Conservation (phyloP, 1,284 basidiomycete genomes). For the Irpex rosettiformis region DNA sequence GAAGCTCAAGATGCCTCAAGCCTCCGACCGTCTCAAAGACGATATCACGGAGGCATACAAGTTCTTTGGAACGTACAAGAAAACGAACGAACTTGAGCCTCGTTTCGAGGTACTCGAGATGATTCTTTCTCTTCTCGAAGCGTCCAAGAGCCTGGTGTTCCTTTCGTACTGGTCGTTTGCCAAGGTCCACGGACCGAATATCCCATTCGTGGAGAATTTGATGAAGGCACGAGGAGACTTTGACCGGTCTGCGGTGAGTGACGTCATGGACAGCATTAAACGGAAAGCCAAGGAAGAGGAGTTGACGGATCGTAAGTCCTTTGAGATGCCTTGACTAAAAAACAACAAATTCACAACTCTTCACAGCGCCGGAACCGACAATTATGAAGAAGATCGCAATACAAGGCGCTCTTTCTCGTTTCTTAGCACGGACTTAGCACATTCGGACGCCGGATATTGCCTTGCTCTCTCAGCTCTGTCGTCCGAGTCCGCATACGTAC, state of each 20-base stretch:
- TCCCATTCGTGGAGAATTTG: conserved; percentile 86
- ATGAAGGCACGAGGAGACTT: conserved; percentile 91
- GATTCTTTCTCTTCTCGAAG: conserved; percentile 82
- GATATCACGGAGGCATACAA: conserved; percentile 79
- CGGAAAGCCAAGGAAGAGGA: conserved; percentile 90
- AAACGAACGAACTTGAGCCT: conserved; percentile 75
- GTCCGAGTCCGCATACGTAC: too few relatives aligned
- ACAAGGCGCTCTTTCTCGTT: conserved; percentile 70
- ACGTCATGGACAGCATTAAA: conserved; percentile 93
- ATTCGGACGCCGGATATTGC: too few relatives aligned
- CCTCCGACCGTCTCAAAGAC: conserved; percentile 76
- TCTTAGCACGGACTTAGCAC: conserved; percentile 37
- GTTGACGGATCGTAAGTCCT: conserved; percentile 75
- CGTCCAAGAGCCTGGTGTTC: conserved; percentile 91
- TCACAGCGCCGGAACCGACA: conserved; percentile 55
- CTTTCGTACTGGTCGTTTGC: conserved; percentile 96
- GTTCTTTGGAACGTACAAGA: conserved; percentile 83
- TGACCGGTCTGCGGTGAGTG: conserved; percentile 81
- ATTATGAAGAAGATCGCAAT: conserved; percentile 85
- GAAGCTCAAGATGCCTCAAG: conserved; percentile 83
- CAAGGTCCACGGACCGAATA: conserved; percentile 92
- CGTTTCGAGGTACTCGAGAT: conserved; percentile 88
- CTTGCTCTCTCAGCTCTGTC: too few relatives aligned
- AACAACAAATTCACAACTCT: neutral
- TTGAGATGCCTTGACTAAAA: neutral